Evolutionary conservation across 805 yeast genomes (phyloP).

Genomic region (Candida verbasci): DNA sequence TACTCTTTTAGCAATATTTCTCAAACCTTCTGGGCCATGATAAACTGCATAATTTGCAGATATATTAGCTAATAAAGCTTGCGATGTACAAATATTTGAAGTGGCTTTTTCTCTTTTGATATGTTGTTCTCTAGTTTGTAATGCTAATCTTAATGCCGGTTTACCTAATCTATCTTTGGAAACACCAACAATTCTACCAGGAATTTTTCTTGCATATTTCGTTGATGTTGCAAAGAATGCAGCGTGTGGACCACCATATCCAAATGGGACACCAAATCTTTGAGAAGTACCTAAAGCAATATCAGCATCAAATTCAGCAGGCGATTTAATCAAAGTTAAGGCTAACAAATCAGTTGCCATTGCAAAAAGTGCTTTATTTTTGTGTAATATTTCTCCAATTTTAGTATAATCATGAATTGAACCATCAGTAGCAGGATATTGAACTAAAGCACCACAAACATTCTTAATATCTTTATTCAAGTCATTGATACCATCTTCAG

Average conservation of each 20-base stretch:
- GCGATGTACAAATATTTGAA: conserved; percentile 96
- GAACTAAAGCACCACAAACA: conserved; percentile 79
- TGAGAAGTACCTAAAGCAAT: conserved; percentile 90
- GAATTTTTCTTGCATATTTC: conserved; percentile 82
- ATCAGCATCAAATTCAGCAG: conserved; percentile 84
- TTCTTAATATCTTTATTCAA: conserved; percentile 24
- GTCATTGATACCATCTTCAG: conserved; percentile 27
- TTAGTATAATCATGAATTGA: conserved; percentile 45
- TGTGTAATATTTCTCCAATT: conserved; percentile 64
- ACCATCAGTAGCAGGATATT: conserved; percentile 90
- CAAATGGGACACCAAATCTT: conserved; percentile 96
- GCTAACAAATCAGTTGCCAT: conserved; percentile 94
- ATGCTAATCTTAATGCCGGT: conserved; percentile 84
- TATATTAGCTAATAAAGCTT: conserved; percentile 92
- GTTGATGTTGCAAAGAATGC: conserved; percentile 91
- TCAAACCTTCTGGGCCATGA: conserved; percentile 89
- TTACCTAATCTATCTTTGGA: conserved; percentile 89
- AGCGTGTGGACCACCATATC: conserved; percentile 98
- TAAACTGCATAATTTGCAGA: conserved; percentile 94
- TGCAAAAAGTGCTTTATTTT: conserved; percentile 67
- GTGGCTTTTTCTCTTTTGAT: conserved; percentile 97
- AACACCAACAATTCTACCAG: conserved; percentile 93
- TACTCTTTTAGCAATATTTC: conserved; percentile 70
- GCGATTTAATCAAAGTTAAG: conserved; percentile 78
- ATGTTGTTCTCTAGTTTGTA: conserved; percentile 98